Conservation (phyloP, 2,329 filamentous ascomycete genomes). For the Verticillium tricorpus region DNA sequence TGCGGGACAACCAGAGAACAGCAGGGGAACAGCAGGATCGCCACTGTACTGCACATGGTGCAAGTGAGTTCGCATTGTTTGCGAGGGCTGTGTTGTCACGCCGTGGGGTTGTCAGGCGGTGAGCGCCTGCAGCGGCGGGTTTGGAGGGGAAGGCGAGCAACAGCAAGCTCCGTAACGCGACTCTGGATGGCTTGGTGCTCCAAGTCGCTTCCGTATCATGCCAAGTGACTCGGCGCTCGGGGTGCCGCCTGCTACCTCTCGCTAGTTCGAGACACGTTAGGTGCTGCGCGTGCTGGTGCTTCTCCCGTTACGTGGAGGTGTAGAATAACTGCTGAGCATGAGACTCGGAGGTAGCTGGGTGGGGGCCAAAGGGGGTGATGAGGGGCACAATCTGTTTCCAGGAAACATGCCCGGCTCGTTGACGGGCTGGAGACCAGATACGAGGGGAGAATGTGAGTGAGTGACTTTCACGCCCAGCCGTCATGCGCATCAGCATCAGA, state of each 20-base stretch:
- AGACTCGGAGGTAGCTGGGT: not conserved
- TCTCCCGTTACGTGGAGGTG: not conserved
- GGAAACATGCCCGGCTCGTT: not conserved
- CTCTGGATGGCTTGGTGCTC: not conserved
- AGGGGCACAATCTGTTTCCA: not conserved
- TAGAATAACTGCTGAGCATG: not conserved
- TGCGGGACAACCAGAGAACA: not conserved
- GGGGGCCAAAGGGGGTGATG: not conserved
- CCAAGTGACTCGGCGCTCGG: not conserved
- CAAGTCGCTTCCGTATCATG: not conserved
- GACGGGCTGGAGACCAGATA: not conserved
- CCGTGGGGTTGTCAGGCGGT: constrained; percentile 1
- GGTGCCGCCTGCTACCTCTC: not conserved
- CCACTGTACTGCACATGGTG: not conserved
- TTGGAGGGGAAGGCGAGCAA: not conserved
- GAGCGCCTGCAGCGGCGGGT: not conserved
- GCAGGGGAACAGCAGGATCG: not conserved
- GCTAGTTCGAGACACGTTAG: not conserved
- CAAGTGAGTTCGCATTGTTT: not conserved
- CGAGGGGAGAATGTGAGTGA: not conserved
- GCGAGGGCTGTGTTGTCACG: not conserved
- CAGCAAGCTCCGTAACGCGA: not conserved
- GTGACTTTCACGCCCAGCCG: not conserved
- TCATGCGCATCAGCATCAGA: not conserved
- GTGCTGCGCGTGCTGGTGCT: not conserved